phyloP scores from a whole-genome alignment of 306 rosid genomes.

The Lathyrus sativus region DNA sequence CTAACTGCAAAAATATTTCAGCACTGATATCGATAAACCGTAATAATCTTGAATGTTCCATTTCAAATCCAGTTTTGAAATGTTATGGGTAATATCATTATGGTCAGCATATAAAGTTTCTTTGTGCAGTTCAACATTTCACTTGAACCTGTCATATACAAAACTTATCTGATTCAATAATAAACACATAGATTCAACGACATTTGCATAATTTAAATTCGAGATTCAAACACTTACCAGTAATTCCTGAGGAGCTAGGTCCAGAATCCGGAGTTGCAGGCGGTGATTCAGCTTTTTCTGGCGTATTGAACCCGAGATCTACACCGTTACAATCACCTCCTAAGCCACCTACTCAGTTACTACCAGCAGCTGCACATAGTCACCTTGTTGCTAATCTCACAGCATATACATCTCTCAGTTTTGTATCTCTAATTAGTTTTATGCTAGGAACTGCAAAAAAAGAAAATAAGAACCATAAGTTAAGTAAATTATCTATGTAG shows the following conservation, averaged over 20 bases:
- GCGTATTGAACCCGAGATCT: constrained; percentile 17
- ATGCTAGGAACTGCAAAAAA: too few relatives aligned
- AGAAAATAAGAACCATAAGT: too few relatives aligned
- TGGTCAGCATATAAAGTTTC: constrained; percentile 25
- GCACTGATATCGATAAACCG: neutral
- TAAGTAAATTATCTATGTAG: too few relatives aligned
- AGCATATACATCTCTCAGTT: too few relatives aligned
- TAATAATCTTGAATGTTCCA: neutral
- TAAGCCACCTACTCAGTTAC: constrained; percentile 56
- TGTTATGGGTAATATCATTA: constrained; percentile 30
- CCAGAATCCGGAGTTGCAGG: constrained; percentile 18
- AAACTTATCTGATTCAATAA: neutral
- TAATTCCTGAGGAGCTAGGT: constrained; percentile 14
- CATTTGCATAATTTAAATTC: neutral
- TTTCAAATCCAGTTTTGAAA: constrained; percentile 34
- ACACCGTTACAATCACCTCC: constrained; percentile 49
- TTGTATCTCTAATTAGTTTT: too few relatives aligned
- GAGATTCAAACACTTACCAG: constrained; percentile 2
- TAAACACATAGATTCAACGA: neutral
- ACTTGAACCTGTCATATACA: constrained; percentile 41
- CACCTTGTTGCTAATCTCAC: too few relatives aligned
- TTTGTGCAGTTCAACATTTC: constrained; percentile 29
- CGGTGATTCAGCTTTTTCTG: neutral
- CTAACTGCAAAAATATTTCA: neutral
- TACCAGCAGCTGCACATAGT: too few relatives aligned